Evolutionary conservation across 169 alveolate species (phyloP).

Genomic region (Cryptosporidium felis): DNA sequence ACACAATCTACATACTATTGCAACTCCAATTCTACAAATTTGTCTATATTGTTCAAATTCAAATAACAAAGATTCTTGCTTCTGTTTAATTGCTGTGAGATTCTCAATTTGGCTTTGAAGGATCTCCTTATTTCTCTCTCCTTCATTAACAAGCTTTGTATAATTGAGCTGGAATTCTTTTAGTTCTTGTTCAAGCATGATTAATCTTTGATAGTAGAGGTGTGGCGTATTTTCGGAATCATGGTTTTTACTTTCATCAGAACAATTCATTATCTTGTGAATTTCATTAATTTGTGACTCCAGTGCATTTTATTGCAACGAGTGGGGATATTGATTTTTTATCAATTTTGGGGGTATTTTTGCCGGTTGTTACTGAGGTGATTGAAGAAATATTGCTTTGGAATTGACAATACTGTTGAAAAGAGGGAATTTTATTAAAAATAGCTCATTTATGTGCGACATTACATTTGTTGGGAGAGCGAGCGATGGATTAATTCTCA

Average conservation of each 20-base stretch:
- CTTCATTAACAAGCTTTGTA: constrained; percentile 20
- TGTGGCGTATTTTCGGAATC: constrained; percentile 67
- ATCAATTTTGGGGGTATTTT: neutral
- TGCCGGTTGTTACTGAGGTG: constrained; percentile 32
- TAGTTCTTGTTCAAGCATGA: constrained; percentile 46
- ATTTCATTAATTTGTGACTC: neutral
- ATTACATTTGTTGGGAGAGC: constrained; percentile 82
- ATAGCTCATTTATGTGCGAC: constrained; percentile 73
- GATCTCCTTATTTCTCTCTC: constrained; percentile 38
- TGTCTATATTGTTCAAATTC: constrained; percentile 60
- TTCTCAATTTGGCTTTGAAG: constrained; percentile 39
- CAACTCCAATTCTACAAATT: constrained; percentile 57
- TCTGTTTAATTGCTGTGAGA: neutral
- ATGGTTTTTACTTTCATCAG: neutral
- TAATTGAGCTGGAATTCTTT: neutral
- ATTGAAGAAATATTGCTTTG: neutral
- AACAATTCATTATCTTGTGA: neutral
- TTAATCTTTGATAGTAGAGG: constrained; percentile 48
- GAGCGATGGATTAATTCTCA: constrained; percentile 84
- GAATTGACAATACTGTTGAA: no score
- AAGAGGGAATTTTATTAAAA: no score
- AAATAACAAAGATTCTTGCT: constrained; percentile 29
- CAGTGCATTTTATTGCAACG: constrained; percentile 33
- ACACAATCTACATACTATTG: constrained; percentile 64
- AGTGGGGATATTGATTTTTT: constrained; percentile 12